Evolutionary conservation across 2,329 filamentous ascomycete genomes (phyloP).

Genomic region (Cadophora malorum): DNA sequence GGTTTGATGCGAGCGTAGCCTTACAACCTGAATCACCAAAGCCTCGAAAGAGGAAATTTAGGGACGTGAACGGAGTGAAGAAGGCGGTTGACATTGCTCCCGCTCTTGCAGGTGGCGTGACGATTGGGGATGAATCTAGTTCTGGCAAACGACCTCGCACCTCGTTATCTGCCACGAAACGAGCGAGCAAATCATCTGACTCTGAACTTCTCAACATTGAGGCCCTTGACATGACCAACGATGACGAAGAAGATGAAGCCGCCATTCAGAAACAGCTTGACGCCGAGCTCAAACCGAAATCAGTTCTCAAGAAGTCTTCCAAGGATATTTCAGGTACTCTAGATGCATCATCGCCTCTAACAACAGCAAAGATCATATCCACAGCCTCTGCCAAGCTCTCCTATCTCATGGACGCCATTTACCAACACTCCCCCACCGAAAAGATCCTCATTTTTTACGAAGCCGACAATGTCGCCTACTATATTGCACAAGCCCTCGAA

Average conservation of each 20-base stretch:
- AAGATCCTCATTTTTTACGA: constrained; percentile 96
- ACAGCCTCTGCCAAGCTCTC: constrained; percentile 88
- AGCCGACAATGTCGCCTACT: constrained; percentile 84
- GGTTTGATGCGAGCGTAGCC: constrained; percentile 12
- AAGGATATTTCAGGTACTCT: constrained; percentile 37
- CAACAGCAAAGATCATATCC: constrained; percentile 63
- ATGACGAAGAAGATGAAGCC: constrained; percentile 5
- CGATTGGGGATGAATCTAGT: constrained; percentile 31
- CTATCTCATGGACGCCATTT: constrained; percentile 78
- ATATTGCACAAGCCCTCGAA: constrained; percentile 83
- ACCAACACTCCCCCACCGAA: constrained; percentile 70
- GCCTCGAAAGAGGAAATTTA: constrained; percentile 15
- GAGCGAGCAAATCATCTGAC: constrained; percentile 1
- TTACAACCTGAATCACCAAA: constrained; percentile 11
- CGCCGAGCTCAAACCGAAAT: constrained; percentile 27
- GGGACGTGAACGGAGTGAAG: constrained; percentile 23
- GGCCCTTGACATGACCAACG: neutral
- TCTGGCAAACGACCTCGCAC: constrained; percentile 30
- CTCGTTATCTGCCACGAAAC: neutral
- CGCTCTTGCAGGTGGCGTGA: constrained; percentile 37
- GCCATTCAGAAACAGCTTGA: constrained; percentile 10
- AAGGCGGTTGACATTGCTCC: constrained; percentile 24
- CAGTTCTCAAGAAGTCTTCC: constrained; percentile 31
- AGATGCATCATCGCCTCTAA: constrained; percentile 34
- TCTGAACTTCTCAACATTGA: neutral